Conservation (phyloP, 768 basidiomycete species). For the Fomitopsis serialis region DNA sequence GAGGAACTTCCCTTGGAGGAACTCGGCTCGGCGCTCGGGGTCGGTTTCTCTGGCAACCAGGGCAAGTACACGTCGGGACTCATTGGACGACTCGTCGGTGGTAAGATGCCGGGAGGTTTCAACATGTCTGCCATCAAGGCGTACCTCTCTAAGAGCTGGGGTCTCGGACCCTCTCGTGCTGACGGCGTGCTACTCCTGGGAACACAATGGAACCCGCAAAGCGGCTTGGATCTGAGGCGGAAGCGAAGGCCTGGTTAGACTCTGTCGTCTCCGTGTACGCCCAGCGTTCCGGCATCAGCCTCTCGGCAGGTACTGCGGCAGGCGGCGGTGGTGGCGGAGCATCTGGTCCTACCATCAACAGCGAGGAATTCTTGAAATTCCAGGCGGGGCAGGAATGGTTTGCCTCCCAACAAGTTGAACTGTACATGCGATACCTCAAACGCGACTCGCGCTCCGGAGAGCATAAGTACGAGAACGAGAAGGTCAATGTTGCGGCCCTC, state of each 20-base stretch:
- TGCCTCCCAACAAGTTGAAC: constrained; percentile 87
- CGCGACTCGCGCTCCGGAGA: constrained; percentile 92
- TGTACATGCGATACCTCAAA: constrained; percentile 95
- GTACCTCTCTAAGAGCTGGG: constrained; percentile 90
- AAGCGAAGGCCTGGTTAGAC: constrained; percentile 94
- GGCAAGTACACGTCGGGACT: constrained; percentile 94
- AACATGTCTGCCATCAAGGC: constrained; percentile 87
- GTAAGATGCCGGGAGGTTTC: constrained; percentile 99
- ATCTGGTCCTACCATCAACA: constrained; percentile 90
- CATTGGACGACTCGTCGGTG: constrained; percentile 85
- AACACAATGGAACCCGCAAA: constrained; percentile 90
- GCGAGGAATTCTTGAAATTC: constrained; percentile 97
- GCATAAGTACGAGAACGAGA: constrained; percentile 83
- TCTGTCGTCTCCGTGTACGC: constrained; percentile 80
- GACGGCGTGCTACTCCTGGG: constrained; percentile 89
- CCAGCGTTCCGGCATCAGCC: constrained; percentile 80
- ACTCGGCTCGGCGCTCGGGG: constrained; percentile 77
- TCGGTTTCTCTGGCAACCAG: constrained; percentile 78
- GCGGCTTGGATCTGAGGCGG: constrained; percentile 83
- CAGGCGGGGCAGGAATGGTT: constrained; percentile 90
- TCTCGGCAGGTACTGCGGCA: constrained; percentile 62
- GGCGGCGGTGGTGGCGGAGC: constrained; percentile 54
- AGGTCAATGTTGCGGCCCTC: constrained; percentile 61
- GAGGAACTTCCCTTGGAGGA: constrained; percentile 97
- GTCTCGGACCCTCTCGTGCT: constrained; percentile 83